phyloP scores from a whole-genome alignment of 176 grass and related monocot species.

The Hyparrhenia diplandra region DNA sequence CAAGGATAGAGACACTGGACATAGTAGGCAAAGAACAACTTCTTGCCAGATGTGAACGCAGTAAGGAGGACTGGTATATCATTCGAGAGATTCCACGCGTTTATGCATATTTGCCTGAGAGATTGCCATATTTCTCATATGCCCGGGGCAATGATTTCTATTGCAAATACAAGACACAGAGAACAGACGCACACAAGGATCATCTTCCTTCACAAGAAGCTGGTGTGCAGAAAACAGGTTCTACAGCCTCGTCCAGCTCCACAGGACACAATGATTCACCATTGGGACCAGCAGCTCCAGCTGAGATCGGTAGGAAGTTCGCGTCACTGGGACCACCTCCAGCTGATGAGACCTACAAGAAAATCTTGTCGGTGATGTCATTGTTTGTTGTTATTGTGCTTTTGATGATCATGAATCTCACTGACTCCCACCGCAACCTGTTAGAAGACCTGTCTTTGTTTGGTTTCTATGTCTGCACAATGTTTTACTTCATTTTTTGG shows the following conservation, averaged over 20 bases:
- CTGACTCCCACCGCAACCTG: background rate
- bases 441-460: background rate
- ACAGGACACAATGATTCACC: background rate
- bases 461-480: background rate
- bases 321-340: background rate
- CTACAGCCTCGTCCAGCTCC: background rate
- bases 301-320: background rate
- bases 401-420: background rate
- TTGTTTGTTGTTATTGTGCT: background rate
- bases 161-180: background rate
- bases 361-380: background rate
- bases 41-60: conserved; percentile 2
- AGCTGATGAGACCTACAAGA: background rate
- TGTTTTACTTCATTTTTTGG: background rate
- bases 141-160: background rate
- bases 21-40: background rate
- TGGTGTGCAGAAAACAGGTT: background rate
- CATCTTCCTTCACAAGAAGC: background rate
- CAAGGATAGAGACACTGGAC: background rate
- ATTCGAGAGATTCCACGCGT: conserved; percentile 19
- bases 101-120: background rate
- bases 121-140: conserved; percentile 8
- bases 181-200: background rate
- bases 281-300: background rate
- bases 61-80: background rate